Conservation (phyloP, 305 asterid genomes). For the Andrographis paniculata region DNA sequence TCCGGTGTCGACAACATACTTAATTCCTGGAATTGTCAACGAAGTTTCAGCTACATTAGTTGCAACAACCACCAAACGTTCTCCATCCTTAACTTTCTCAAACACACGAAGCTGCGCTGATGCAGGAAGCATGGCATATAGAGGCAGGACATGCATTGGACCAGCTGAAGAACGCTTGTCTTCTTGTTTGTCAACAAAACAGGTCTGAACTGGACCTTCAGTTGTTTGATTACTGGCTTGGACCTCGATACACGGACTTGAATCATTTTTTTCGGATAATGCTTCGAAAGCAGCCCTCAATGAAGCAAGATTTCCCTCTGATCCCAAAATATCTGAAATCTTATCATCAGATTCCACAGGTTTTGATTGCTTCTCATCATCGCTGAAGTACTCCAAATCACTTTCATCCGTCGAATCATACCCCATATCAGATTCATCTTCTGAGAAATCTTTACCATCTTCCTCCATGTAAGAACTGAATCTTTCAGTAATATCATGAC, state of each 20-base stretch:
- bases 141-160: constrained; percentile 62
- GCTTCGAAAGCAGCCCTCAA: constrained; percentile 76
- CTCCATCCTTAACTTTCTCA: constrained; percentile 65
- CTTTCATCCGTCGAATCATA: constrained; percentile 68
- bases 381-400: constrained; percentile 49
- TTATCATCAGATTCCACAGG: constrained; percentile 29
- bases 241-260: constrained; percentile 19
- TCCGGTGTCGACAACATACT: constrained; percentile 92
- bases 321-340: constrained; percentile 31
- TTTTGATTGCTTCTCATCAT: constrained; percentile 34
- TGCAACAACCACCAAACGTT: constrained; percentile 79
- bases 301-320: constrained; percentile 40
- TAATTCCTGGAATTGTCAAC: constrained; percentile 91
- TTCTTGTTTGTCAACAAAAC: constrained; percentile 20
- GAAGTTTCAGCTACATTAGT: constrained; percentile 98
- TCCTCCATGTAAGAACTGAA: constrained; percentile 54
- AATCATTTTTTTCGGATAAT: constrained; percentile 36
- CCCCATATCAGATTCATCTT: constrained; percentile 51
- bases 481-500: constrained; percentile 54
- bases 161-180: constrained; percentile 31
- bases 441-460: constrained; percentile 39
- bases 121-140: constrained; percentile 98
- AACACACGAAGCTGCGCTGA: constrained; percentile 83
- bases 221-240: constrained; percentile 21
- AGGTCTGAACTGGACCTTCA: constrained; percentile 24